phyloP scores from a whole-genome alignment of 306 rosid species.

The Phaseolus lunatus region DNA sequence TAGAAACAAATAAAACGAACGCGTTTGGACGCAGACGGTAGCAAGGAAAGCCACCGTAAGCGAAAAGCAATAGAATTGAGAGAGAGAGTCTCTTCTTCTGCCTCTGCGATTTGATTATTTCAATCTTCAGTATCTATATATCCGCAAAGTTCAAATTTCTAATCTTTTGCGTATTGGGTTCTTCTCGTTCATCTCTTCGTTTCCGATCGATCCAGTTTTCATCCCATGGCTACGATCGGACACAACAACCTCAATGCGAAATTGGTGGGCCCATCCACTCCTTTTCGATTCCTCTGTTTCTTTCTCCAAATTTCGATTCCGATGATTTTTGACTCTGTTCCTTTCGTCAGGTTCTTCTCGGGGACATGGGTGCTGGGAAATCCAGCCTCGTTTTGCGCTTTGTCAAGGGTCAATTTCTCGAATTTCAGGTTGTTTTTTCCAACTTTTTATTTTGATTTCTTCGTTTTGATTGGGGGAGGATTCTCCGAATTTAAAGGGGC shows the following conservation, averaged over 20 bases:
- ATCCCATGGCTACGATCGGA: constrained; percentile 67
- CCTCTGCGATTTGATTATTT: constrained; percentile 32
- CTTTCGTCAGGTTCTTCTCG: constrained; percentile 64
- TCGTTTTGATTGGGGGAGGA: constrained; percentile 34
- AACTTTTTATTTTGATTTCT: not conserved
- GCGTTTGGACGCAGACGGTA: constrained; percentile 40
- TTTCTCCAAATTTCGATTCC: not conserved
- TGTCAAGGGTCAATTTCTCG: constrained; percentile 71
- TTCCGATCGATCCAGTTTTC: constrained; percentile 53
- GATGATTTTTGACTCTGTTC: constrained; percentile 20
- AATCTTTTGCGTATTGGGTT: constrained; percentile 43
- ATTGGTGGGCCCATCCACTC: constrained; percentile 47
- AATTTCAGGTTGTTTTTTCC: constrained; percentile 58
- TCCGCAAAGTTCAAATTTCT: not conserved
- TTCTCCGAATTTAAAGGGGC: constrained; percentile 4
- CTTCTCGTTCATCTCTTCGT: constrained; percentile 9
- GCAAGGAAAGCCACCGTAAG: constrained; percentile 47
- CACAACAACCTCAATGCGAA: constrained; percentile 70
- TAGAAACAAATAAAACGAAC: constrained; percentile 35
- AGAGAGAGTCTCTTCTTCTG: constrained; percentile 21
- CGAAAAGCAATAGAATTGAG: constrained; percentile 42
- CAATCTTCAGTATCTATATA: constrained; percentile 30
- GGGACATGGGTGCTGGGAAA: constrained; percentile 74
- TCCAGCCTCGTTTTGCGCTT: constrained; percentile 73
- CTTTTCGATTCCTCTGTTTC: constrained; percentile 23